Percentiles rank a stretch among this genome's conserved stretches.
Evolutionary conservation across 2,329 filamentous ascomycete genomes (phyloP).

Genomic region (Scopulariopsis brevicaulis): DNA sequence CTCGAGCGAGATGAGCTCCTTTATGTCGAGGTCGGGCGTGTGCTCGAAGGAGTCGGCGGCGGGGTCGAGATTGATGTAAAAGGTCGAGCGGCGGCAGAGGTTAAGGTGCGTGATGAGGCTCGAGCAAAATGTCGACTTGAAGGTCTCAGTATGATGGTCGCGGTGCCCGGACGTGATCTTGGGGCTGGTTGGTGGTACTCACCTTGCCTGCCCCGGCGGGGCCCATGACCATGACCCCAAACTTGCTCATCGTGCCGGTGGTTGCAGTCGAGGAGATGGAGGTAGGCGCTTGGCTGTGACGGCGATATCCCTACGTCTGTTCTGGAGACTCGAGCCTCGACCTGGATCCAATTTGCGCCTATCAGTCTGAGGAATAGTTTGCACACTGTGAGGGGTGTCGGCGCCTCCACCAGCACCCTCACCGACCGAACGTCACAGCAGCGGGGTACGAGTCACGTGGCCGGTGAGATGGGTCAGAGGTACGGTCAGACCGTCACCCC

Average conservation of each 20-base stretch:
- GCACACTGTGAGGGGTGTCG: not conserved
- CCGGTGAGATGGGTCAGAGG: not conserved
- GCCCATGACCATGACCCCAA: slow-evolving; percentile 90
- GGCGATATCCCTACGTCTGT: no score
- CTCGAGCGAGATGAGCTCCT: slow-evolving; percentile 83
- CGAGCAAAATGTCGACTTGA: slow-evolving; percentile 82
- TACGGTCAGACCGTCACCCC: no score
- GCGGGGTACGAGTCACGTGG: not conserved
- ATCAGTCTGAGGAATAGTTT: no score
- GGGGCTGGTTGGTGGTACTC: slow-evolving; percentile 13
- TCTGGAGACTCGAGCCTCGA: no score
- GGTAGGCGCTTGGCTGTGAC: not conserved
- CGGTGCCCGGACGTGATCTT: not conserved
- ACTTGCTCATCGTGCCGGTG: slow-evolving; percentile 64
- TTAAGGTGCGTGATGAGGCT: slow-evolving; percentile 87
- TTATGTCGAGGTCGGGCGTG: slow-evolving; percentile 87
- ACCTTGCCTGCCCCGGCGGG: slow-evolving; percentile 91
- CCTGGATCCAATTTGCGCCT: no score
- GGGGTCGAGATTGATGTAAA: slow-evolving; percentile 97
- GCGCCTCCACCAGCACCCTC: not conserved
- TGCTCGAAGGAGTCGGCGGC: slow-evolving; percentile 90
- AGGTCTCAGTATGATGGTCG: not conserved
- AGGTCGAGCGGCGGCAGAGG: slow-evolving; percentile 82
- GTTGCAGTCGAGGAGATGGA: not conserved
- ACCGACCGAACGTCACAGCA: not conserved